Evolutionary conservation across 805 yeast species (phyloP).

Genomic region (Candida endomychidarum): DNA sequence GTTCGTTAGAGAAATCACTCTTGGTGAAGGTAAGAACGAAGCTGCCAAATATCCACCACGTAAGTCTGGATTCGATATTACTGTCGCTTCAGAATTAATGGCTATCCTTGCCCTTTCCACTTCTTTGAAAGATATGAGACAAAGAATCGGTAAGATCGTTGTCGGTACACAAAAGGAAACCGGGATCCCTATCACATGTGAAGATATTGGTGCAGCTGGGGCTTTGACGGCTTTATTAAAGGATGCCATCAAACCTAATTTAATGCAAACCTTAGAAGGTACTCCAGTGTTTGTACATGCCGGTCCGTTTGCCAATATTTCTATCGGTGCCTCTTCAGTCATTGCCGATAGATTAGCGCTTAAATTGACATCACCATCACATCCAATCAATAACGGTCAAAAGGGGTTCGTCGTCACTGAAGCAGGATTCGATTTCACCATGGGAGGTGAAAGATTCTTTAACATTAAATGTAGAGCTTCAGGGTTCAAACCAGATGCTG

Average conservation of each 20-base stretch:
- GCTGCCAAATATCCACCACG: slow-evolving; percentile 72
- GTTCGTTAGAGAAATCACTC: slow-evolving; percentile 80
- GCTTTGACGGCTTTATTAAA: slow-evolving; percentile 78
- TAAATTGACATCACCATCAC: slow-evolving; percentile 57
- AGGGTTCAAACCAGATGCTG: slow-evolving; percentile 83
- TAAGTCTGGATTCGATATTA: slow-evolving; percentile 89
- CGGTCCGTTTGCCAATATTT: slow-evolving; percentile 86
- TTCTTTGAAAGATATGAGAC: slow-evolving; percentile 78
- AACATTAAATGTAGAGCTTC: slow-evolving; percentile 87
- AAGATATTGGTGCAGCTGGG: slow-evolving; percentile 84
- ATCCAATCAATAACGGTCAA: slow-evolving; percentile 43
- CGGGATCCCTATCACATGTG: slow-evolving; percentile 79
- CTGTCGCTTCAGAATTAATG: slow-evolving; percentile 96
- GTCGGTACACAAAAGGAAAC: slow-evolving; percentile 70
- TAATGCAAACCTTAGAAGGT: slow-evolving; percentile 87
- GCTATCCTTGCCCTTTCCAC: slow-evolving; percentile 87
- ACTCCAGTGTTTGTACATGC: slow-evolving; percentile 87
- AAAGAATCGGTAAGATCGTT: slow-evolving; percentile 84
- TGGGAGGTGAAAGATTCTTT: slow-evolving; percentile 88
- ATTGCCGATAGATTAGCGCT: slow-evolving; percentile 81
- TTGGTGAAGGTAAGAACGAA: slow-evolving; percentile 92
- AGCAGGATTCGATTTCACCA: slow-evolving; percentile 87
- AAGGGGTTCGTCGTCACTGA: slow-evolving; percentile 81
- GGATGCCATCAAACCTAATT: slow-evolving; percentile 81
- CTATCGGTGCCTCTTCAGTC: slow-evolving; percentile 83